Conservation (phyloP, 768 basidiomycete genomes). For the Amanita subjunquillea region DNA sequence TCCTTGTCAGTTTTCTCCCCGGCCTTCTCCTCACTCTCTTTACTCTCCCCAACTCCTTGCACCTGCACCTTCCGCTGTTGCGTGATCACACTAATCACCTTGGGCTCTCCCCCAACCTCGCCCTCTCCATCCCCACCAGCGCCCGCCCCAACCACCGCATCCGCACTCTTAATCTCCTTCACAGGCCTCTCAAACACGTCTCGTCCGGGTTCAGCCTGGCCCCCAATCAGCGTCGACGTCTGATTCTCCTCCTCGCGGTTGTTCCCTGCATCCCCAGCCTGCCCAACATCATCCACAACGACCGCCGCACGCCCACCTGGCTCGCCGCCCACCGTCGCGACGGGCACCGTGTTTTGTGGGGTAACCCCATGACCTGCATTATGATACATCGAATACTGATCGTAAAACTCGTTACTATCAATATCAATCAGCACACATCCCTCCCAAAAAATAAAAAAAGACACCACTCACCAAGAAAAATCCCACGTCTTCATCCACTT, state of each 20-base stretch:
- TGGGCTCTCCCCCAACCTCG: constrained; percentile 14
- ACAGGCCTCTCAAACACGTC: constrained; percentile 53
- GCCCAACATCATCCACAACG: constrained; percentile 35
- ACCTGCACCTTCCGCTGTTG: neutral
- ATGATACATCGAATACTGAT: constrained; percentile 55
- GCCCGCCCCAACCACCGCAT: constrained; percentile 8
- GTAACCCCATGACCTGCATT: constrained; percentile 26
- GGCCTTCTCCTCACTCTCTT: constrained; percentile 6
- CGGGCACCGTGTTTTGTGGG: constrained; percentile 22
- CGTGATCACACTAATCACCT: constrained; percentile 21
- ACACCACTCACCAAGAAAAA: constrained; percentile 63
- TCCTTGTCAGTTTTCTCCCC: constrained; percentile 5
- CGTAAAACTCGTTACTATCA: constrained; percentile 57
- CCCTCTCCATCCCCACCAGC: constrained; percentile 4
- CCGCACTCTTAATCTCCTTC: constrained; percentile 37
- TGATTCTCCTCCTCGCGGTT: constrained; percentile 13
- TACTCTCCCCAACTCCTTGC: neutral
- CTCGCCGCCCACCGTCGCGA: constrained; percentile 42
- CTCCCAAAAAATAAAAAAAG: neutral
- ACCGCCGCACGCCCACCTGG: constrained; percentile 42
- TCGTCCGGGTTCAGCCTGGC: constrained; percentile 60
- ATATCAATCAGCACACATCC: neutral
- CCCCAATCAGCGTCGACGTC: constrained; percentile 28
- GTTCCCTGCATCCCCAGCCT: constrained; percentile 5
- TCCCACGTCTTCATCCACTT: constrained; percentile 95